Conservation (phyloP, 2,329 filamentous ascomycete genomes). For the Xylariaceae sp. region DNA sequence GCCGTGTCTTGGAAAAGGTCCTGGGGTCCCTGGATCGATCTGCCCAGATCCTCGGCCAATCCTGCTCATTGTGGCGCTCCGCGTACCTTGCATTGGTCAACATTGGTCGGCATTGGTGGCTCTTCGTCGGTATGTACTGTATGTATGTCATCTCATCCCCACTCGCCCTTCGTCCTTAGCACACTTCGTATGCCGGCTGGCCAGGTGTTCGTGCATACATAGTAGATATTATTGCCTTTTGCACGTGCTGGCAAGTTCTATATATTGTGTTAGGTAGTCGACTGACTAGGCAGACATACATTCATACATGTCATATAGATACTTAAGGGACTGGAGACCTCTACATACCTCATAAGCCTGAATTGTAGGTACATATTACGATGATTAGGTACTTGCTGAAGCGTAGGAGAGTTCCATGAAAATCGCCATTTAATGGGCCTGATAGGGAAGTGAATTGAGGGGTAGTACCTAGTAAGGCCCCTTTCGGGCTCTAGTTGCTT, state of each 20-base stretch:
- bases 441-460: not conserved
- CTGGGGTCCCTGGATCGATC: slow-evolving; percentile 17
- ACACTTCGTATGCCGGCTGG: not conserved
- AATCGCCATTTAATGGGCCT: not conserved
- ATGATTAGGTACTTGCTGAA: too few species aligned
- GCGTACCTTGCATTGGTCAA: slow-evolving; percentile 22
- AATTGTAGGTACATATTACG: not conserved
- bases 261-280: not conserved
- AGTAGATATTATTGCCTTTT: not conserved
- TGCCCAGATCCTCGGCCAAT: slow-evolving; percentile 23
- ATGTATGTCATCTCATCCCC: too few species aligned
- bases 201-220: not conserved
- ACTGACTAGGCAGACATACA: not conserved
- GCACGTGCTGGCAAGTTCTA: not conserved
- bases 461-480: not conserved
- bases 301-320: not conserved
- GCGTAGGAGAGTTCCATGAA: too few species aligned
- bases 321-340: not conserved
- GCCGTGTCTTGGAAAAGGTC: slow-evolving; percentile 6
- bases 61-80: slow-evolving; percentile 15
- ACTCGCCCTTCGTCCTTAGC: slow-evolving; percentile 3
- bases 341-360: not conserved
- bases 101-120: slow-evolving; percentile 5
- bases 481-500: not conserved
- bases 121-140: slow-evolving; percentile 19